These are phyloP conservation scores for Geotrichum restrictum DNA, from an alignment of 1,139 yeast genomes.

Conservation along the genomic window DNA sequence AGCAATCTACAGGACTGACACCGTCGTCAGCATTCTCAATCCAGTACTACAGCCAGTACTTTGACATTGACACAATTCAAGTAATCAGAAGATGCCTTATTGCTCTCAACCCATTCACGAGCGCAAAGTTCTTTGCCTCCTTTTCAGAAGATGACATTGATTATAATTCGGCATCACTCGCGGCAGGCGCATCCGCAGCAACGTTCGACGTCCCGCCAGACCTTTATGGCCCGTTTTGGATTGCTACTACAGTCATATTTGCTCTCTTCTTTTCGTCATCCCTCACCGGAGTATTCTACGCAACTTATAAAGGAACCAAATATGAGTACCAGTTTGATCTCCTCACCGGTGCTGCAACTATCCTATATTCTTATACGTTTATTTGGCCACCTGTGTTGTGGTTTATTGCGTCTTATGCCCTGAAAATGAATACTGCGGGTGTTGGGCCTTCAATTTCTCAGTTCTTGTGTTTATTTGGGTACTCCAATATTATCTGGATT, in stretches of 20 bases:
- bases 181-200: constrained; percentile 34
- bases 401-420: constrained; percentile 44
- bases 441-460: constrained; percentile 38
- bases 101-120: constrained; percentile 39
- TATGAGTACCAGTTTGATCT: constrained; percentile 60
- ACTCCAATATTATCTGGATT: constrained; percentile 73
- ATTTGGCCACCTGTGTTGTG: constrained; percentile 56
- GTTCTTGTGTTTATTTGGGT: constrained; percentile 66
- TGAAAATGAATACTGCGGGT: constrained; percentile 34
- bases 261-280: constrained; percentile 72
- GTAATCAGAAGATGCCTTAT: constrained; percentile 42
- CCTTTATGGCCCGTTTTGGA: constrained; percentile 81
- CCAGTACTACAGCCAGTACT: constrained; percentile 54
- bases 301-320: constrained; percentile 42
- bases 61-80: constrained; percentile 60
- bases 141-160: constrained; percentile 35
- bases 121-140: constrained; percentile 21
- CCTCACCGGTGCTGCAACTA: constrained; percentile 59
- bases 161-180: constrained; percentile 30
- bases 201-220: constrained; percentile 44
- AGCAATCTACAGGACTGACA: not conserved
- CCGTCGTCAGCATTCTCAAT: constrained; percentile 45
- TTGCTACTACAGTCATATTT: constrained; percentile 71
- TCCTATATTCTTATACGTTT: constrained; percentile 71
- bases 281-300: constrained; percentile 49